These are phyloP conservation scores for Funneliformis mosseae DNA, from an alignment of 192 early-diverging fungal species.

Conservation along the genomic window DNA sequence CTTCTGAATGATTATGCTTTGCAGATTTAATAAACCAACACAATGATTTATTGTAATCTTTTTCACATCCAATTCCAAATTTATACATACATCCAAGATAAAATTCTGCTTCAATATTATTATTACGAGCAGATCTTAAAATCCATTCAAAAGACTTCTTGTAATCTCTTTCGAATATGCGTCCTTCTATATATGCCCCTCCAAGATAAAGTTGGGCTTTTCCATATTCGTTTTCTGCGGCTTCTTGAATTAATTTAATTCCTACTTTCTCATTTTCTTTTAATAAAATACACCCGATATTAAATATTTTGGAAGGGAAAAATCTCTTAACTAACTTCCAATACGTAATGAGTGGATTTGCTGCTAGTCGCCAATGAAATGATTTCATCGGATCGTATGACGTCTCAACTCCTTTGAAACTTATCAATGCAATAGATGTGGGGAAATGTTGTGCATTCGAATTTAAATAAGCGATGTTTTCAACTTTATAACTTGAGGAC, in stretches of 20 bases:
- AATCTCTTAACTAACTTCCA: too few relatives aligned
- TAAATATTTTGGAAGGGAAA: background rate
- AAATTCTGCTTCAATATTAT: background rate
- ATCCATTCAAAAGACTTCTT: background rate
- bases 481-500: too few relatives aligned
- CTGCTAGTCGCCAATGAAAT: too few relatives aligned
- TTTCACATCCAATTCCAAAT: background rate
- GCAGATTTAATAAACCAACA: background rate
- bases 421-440: too few relatives aligned
- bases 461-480: too few relatives aligned
- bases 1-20: background rate
- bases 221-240: background rate
- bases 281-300: background rate
- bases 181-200: background rate
- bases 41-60: background rate
- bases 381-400: too few relatives aligned
- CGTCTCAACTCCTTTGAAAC: too few relatives aligned
- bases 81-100: background rate
- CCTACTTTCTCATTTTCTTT: background rate
- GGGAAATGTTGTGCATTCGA: too few relatives aligned
- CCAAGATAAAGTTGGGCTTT: background rate
- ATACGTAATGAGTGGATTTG: too few relatives aligned
- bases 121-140: background rate
- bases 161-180: background rate
- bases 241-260: background rate